Evolutionary conservation across 805 yeast genomes (phyloP), one percentile per base, ranked within the genome.

Genomic region (Diddensiella caesifluorescens): DNA sequence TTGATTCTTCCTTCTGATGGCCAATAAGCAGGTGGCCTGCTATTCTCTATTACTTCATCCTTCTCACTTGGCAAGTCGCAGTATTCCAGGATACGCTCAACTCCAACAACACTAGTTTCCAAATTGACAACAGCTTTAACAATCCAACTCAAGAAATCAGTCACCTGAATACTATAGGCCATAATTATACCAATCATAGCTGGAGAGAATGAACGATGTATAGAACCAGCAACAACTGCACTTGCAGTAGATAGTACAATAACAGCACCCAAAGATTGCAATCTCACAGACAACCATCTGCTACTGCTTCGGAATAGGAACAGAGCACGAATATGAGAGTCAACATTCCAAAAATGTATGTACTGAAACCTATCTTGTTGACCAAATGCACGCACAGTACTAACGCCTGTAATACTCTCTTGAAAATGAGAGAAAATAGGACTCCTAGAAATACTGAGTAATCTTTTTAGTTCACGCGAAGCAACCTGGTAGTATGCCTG

Each of bases 101-200:
- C 92, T 6, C 92, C 80, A 25, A 89, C 96, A 63, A 88, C 85
- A 61, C 83, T 85, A 4, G 95, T 84, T 62, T 89, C 97, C 35
- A 88, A 87, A 55, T 86, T 95, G 39, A 88, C 96, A 4, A 95
- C 79, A 87, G 84, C 82, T 68, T 94, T 73, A 27, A 89, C 94
- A 61, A 88, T 83, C 88, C 92, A 85, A 58, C 83, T 83, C 64
- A 88, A 74, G 3, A 90, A 73, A 59, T 85, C 88, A 0, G 96
- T 89, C 34, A 87, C 74, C 58, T 86, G 92, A 48, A 84, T 67
- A 1, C 95, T 82, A 62, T 88, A 88, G 35, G 90, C 82, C 48
- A 89, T 83, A 16, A 92, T 80, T 50, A 89, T 74, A 67, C 96
- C 97, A 52, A 86, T 86, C 63, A 84, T 69, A 61, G 96, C 96